phyloP scores from a whole-genome alignment of 192 early-diverging fungal species.

The Glomus cerebriforme region DNA sequence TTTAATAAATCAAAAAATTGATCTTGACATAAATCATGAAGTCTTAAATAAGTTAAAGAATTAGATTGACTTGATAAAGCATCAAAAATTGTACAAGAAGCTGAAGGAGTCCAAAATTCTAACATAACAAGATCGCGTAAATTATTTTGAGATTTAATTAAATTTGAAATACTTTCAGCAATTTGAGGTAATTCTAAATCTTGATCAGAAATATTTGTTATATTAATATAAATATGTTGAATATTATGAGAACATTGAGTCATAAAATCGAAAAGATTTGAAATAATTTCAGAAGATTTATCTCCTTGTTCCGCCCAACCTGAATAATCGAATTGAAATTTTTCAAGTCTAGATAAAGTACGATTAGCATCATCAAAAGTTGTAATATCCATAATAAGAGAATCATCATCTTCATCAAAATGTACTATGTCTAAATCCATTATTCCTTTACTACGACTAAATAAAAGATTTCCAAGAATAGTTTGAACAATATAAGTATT shows the following conservation, averaged over 20 bases:
- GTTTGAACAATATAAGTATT: not conserved
- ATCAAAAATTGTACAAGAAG: not conserved
- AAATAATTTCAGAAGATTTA: conserved; percentile 20
- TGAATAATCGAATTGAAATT: conserved; percentile 22
- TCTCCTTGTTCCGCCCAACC: not conserved
- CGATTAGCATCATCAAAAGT: not conserved
- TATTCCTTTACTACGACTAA: conserved; percentile 12
- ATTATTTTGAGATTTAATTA: conserved; percentile 10
- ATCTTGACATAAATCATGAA: conserved; percentile 2
- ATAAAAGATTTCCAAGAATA: conserved; percentile 1
- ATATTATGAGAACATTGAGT: conserved; percentile 5
- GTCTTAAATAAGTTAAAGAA: conserved; percentile 7
- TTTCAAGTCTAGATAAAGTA: conserved; percentile 10
- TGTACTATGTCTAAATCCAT: not conserved
- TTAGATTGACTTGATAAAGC: not conserved
- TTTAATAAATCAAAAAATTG: not conserved
- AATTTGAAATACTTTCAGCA: not conserved
- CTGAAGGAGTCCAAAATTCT: conserved; percentile 3
- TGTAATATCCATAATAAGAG: not conserved
- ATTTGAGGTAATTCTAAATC: not conserved
- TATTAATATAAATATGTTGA: conserved; percentile 21
- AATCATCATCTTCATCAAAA: conserved; percentile 24
- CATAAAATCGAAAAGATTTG: conserved; percentile 14
- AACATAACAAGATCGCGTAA: not conserved
- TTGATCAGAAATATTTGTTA: not conserved